These are phyloP conservation scores for Hymenoscyphus albidus DNA, from an alignment of 2,329 filamentous ascomycete genomes.

Conservation along the genomic window DNA sequence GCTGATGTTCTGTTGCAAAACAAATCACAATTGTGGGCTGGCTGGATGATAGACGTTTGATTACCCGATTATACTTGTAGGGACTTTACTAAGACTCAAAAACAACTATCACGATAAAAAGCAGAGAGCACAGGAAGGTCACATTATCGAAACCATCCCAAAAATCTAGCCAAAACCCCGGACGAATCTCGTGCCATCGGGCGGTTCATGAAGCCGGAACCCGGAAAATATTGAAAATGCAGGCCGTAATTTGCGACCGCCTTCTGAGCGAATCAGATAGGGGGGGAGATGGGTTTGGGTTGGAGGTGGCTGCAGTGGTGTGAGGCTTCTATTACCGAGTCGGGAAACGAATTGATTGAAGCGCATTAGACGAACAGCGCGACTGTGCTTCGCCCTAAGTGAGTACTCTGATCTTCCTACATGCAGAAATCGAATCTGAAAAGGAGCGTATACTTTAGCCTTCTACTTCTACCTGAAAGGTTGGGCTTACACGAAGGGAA, in stretches of 20 bases:
- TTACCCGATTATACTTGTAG: no score
- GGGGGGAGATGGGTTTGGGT: not conserved
- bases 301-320: not conserved
- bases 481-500: not conserved
- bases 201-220: not conserved
- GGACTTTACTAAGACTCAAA: no score
- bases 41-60: no score
- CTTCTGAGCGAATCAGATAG: constrained; percentile 1
- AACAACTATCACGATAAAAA: no score
- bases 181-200: not conserved
- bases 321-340: not conserved
- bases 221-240: not conserved
- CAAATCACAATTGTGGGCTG: no score
- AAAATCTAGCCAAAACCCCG: not conserved
- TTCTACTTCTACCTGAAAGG: not conserved
- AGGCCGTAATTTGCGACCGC: not conserved
- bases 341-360: not conserved
- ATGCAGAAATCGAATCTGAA: not conserved
- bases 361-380: no score
- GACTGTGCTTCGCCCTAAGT: not conserved
- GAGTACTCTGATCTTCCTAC: not conserved
- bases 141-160: not conserved
- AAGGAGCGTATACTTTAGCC: not conserved
- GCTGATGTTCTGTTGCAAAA: no score
- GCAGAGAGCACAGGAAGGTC: no score